Evolutionary conservation across 305 asterid species (phyloP).

Genomic region (Fraxinus paxiana): DNA sequence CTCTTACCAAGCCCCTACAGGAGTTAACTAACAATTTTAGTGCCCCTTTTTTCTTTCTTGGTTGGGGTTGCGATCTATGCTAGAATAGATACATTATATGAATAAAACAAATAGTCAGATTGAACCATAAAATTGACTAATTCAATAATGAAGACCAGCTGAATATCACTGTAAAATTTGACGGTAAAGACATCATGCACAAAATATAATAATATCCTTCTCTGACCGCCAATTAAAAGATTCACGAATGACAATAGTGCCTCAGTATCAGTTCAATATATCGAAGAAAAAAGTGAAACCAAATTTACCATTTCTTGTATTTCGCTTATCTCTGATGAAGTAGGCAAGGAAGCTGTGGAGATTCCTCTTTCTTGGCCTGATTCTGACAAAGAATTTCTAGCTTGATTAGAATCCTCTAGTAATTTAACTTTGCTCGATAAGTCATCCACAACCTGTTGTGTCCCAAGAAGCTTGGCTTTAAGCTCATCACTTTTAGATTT

Average conservation of each 20-base stretch:
- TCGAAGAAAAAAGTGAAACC: slow-evolving; percentile 17
- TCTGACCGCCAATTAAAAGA: not conserved
- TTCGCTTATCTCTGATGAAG: slow-evolving; percentile 88
- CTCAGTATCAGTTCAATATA: slow-evolving; percentile 13
- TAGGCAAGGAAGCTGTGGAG: slow-evolving; percentile 46
- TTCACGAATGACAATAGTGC: not conserved
- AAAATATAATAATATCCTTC: not conserved
- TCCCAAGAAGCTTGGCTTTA: slow-evolving; percentile 56
- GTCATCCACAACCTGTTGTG: slow-evolving; percentile 60
- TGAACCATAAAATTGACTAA: not conserved
- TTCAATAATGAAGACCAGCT: not conserved
- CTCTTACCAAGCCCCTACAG: slow-evolving; percentile 65
- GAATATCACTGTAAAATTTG: not conserved
- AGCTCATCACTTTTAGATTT: slow-evolving; percentile 68
- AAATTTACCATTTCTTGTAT: slow-evolving; percentile 74
- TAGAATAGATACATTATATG: not conserved
- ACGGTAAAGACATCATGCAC: not conserved
- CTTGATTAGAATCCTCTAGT: slow-evolving; percentile 60
- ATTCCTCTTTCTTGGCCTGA: slow-evolving; percentile 54
- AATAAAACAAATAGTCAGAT: not conserved
- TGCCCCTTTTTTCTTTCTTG: slow-evolving; percentile 8
- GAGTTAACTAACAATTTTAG: slow-evolving; percentile 20
- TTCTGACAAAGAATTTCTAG: slow-evolving; percentile 42
- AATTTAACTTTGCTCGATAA: slow-evolving; percentile 67
- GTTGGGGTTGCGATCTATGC: not conserved